Base-by-base conservation (phyloP, 2,329 filamentous ascomycete genomes). In the Colletotrichum incanum region DNA sequence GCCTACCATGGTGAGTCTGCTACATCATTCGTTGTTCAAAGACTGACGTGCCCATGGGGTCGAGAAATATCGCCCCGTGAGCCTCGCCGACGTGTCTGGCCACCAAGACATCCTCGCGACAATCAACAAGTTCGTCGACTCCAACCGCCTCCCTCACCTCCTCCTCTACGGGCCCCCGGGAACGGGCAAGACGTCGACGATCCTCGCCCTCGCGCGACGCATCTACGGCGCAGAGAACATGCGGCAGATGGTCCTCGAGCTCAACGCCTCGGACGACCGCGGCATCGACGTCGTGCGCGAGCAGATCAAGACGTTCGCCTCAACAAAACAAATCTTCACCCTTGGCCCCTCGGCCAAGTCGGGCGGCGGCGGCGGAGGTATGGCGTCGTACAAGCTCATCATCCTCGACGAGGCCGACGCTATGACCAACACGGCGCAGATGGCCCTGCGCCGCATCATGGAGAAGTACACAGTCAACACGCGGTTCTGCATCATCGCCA, bases 401-500 rank as follows among this genome's bases (percentile, higher is more conserved):
- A 94, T 99, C 67, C 90, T 99, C 5, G 96, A 99, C 82, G 96
- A 99, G 86, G 96, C 96, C n/a, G 96, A 99, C 81, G 96, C 96
- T 65, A 99, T 99, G 96, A 99, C 96, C n/a, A 93, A 94, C 65
- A 97, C 96, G 0, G 96, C 96, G 7, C 96, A 99, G 83, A 99
- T 99, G 96, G 96, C 96, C 0, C 86, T 99, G 67, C 90, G 96
- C 74, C 88, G 96, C 59, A 98, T 99, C 79, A 99, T 99, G 96
- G 96, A 99, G 81, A 98, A 98, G 84, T 99, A 99, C 85, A 99
- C 96, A 0, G 94, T 94, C 72, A 99, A 99, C 84, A 98, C 96
- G 2, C 89, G 96, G 64, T 99, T 99, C 85, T 98, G 96, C 85
- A 94, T 99, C 80, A 98, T 99, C 77, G 96, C 96, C 77, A 99